Evolutionary conservation across 1,284 basidiomycete species (phyloP).

Genomic region (Phellopilus nigrolimitatus): DNA sequence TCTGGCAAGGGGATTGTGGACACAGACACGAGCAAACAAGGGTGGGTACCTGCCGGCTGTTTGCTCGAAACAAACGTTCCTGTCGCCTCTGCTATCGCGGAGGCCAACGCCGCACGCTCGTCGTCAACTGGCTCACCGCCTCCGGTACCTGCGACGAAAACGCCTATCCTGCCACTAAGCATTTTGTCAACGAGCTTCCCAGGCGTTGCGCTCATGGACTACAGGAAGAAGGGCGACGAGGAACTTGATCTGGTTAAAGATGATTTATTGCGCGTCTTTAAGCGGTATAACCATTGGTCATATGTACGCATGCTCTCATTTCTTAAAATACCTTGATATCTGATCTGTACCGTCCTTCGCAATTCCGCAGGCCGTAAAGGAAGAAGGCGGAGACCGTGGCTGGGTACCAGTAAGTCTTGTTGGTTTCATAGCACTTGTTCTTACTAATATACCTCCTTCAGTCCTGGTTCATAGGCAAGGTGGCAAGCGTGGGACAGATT

Average conservation of each 20-base stretch:
- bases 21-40: constrained; percentile 69
- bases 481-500: constrained; percentile 19
- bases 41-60: constrained; percentile 91
- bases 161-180: constrained; percentile 40
- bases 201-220: constrained; percentile 55
- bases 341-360: constrained; percentile 15
- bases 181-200: constrained; percentile 54
- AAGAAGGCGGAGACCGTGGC: constrained; percentile 41
- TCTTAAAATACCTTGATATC: constrained; percentile 6
- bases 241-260: constrained; percentile 47
- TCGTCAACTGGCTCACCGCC: constrained; percentile 17
- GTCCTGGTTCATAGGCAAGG: constrained; percentile 28
- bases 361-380: constrained; percentile 35
- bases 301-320: constrained; percentile 27
- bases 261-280: constrained; percentile 52
- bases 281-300: constrained; percentile 58
- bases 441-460: constrained; percentile 2
- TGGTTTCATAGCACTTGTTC: neutral
- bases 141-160: constrained; percentile 16
- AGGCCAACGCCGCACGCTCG: constrained; percentile 52
- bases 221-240: constrained; percentile 43
- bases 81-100: constrained; percentile 70
- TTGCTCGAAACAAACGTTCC: constrained; percentile 88
- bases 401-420: constrained; percentile 37
- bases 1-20: constrained; percentile 79